Evolutionary conservation across 495 filamentous ascomycete species (phyloP), one percentile per base, ranked within the genome.

Genomic region (Talaromyces proteolyticus): DNA sequence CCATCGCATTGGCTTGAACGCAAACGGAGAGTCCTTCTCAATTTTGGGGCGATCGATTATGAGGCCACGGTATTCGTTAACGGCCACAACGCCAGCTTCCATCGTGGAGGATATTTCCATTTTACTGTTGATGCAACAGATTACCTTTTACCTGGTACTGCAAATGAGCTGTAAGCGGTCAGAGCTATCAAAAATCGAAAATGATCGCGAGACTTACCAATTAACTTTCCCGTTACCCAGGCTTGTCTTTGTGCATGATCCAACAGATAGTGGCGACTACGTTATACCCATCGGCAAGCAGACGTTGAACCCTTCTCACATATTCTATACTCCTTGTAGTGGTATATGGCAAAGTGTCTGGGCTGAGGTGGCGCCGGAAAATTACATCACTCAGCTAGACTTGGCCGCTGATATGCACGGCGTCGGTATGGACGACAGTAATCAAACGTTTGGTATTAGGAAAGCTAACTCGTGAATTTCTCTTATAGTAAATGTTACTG

Each of bases 331-430:
- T 0, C 81, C 84, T 10, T 86, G 83, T 61, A 77, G 74, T 29
- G 84, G 83, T 2, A 87, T 87, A 42, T 87, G 84, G 84, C 82
- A 86, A 56, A 76, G 66, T 19, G 82, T 86, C 1, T 87, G 82
- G 82, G 64, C 86, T 1, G 84, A 87, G 55, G 65, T 75, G 12
- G 81, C 75, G 0, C 80, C 81, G 0, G 50, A 62, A 1, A 72
- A 74, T 46, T 66, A 83, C 56, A 75, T 86, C 44, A 74, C 71
- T 0, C 59, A 70, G 21, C 62, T 86, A 17, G 76, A 85, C 36
- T 43, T 86, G 1, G 57, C 67, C 3, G 81, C 74, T 6, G 74
- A 78, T 52, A 82, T 81, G 78, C 43, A 84, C 16, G 84, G 84
- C 21, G 57, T 72, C 56, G 74, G 81, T 82, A 58, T 59, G 67